These are phyloP conservation scores for Blastocladiella britannica DNA, from an alignment of 192 early-diverging fungal species.

Conservation along the genomic window DNA sequence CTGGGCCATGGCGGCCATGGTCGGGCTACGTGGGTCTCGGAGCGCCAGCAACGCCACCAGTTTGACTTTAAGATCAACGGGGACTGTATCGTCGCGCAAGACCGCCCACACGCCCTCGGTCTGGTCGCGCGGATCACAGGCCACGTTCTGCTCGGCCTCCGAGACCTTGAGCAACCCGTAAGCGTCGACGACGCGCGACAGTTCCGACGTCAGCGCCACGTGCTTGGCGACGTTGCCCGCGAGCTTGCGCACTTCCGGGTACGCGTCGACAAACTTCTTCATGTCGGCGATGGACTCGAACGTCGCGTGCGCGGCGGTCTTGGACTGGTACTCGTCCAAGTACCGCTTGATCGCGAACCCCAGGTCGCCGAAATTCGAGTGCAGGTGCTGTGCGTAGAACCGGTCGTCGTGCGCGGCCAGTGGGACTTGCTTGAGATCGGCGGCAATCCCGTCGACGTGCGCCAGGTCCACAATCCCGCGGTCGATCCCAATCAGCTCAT, in stretches of 20 bases:
- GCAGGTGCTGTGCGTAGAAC: constrained; percentile 80
- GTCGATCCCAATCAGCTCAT: constrained; percentile 79
- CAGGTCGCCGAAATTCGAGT: constrained; percentile 81
- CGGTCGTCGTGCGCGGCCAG: constrained; percentile 72
- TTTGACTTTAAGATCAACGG: constrained; percentile 51
- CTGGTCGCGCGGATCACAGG: constrained; percentile 45
- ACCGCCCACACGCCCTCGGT: not conserved
- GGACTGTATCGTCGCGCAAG: constrained; percentile 11
- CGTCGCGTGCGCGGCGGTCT: constrained; percentile 71
- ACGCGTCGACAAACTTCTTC: constrained; percentile 97
- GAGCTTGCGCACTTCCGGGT: constrained; percentile 91
- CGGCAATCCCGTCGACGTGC: constrained; percentile 50
- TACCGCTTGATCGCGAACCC: constrained; percentile 83
- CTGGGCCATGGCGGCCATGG: not conserved
- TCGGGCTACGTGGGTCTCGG: constrained; percentile 11
- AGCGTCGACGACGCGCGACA: constrained; percentile 56
- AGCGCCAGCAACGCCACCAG: constrained; percentile 72
- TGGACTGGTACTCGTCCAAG: constrained; percentile 81
- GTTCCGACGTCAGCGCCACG: constrained; percentile 90
- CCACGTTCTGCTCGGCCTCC: constrained; percentile 87
- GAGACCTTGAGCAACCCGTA: constrained; percentile 62
- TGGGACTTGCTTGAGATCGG: constrained; percentile 84
- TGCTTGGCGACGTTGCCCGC: constrained; percentile 95
- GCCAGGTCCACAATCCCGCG: constrained; percentile 87
- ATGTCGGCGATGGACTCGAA: constrained; percentile 93